phyloP scores from a whole-genome alignment of 2,329 filamentous ascomycete genomes.

The Fusarium sp. region DNA sequence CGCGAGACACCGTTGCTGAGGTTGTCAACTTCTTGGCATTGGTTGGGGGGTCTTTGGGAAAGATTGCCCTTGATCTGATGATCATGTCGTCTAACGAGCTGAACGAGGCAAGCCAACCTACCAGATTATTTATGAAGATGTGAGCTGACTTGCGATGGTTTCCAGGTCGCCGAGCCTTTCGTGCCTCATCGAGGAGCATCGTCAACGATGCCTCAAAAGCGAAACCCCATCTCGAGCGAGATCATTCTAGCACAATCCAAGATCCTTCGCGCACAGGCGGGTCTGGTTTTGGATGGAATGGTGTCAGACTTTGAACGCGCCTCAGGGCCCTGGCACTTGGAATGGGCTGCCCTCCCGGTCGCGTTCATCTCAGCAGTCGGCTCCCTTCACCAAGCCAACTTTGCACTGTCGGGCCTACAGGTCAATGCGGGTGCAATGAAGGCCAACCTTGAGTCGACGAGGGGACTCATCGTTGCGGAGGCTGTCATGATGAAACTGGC shows the following conservation, averaged over 20 bases:
- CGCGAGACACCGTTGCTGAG: conserved; percentile 68
- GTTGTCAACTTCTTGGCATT: conserved; percentile 68
- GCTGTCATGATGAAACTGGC: conserved; percentile 73
- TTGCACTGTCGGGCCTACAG: conserved; percentile 66
- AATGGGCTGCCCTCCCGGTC: conserved; percentile 70
- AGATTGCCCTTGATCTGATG: conserved; percentile 70
- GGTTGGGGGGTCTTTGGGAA: conserved; percentile 68
- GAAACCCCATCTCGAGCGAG: conserved; percentile 71
- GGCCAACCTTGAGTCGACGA: conserved; percentile 65
- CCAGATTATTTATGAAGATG: too few relatives aligned
- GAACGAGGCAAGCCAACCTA: conserved; percentile 52
- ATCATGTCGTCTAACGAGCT: conserved; percentile 72
- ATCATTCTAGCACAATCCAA: conserved; percentile 70
- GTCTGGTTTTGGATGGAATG: conserved; percentile 55
- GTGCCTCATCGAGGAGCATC: conserved; percentile 68
- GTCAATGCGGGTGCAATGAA: conserved; percentile 67
- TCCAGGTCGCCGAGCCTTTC: conserved; percentile 61
- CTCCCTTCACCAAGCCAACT: conserved; percentile 67
- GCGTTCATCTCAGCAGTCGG: conserved; percentile 69
- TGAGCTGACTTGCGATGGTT: conserved; percentile 67
- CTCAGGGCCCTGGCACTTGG: conserved; percentile 71
- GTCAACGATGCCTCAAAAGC: conserved; percentile 72
- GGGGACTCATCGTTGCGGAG: conserved; percentile 69
- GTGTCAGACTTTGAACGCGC: conserved; percentile 71
- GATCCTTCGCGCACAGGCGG: conserved; percentile 7